Percentiles rank a stretch among this genome's conserved stretches.
These are phyloP conservation scores for Arctium lappa DNA, from an alignment of 129 eudicot species.

Conservation along the genomic window DNA sequence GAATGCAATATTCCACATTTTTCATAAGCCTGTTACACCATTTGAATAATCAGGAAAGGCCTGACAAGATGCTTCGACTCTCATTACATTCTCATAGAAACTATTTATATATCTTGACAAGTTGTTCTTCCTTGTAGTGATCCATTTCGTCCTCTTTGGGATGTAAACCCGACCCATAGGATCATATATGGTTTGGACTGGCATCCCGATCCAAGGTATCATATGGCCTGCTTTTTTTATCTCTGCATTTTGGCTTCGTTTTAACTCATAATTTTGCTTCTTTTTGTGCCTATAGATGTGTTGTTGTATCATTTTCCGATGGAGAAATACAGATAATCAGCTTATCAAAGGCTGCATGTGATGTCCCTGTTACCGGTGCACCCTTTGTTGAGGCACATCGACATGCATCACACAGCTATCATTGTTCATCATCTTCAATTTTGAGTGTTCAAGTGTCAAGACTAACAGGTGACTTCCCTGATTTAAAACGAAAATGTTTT, in stretches of 20 bases:
- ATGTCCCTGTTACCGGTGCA: constrained; percentile 70
- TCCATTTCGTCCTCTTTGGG: constrained; percentile 86
- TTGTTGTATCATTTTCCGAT: constrained; percentile 60
- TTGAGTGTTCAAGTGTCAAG: constrained; percentile 82
- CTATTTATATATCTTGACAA: not conserved
- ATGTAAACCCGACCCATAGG: constrained; percentile 42
- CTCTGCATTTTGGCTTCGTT: not conserved
- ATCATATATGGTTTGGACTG: constrained; percentile 70
- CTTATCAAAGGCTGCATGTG: constrained; percentile 62
- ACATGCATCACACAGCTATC: constrained; percentile 57
- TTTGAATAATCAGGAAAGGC: not conserved
- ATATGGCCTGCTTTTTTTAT: not conserved
- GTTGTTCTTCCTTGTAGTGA: constrained; percentile 48
- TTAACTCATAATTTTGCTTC: not conserved
- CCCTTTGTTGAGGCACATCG: constrained; percentile 47
- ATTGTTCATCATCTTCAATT: constrained; percentile 63
- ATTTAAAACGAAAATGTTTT: not conserved
- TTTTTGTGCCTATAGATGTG: constrained; percentile 49
- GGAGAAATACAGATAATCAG: constrained; percentile 71
- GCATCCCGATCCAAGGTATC: constrained; percentile 86
- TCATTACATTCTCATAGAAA: not conserved
- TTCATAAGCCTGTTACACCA: too few species aligned
- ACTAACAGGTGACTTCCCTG: constrained; percentile 45
- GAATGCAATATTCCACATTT: not conserved
- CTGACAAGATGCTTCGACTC: not conserved